Conservation (phyloP, 352 stramenopile species). For the Halophytophthora polymorphica region DNA sequence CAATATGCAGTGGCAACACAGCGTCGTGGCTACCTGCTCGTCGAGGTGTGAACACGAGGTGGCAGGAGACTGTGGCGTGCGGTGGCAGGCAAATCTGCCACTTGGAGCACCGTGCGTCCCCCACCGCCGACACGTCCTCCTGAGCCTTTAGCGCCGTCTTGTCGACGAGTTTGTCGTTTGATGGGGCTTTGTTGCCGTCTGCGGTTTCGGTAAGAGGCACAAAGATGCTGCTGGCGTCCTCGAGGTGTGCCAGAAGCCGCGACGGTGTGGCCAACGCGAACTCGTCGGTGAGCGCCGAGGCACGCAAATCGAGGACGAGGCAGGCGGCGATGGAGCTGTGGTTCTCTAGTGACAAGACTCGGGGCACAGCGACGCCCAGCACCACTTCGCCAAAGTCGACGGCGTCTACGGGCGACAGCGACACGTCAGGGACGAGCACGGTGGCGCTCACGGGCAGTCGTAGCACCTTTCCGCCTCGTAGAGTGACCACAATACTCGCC, state of each 20-base stretch:
- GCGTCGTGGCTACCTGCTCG: constrained; percentile 44
- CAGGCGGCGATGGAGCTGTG: constrained; percentile 70
- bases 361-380: constrained; percentile 65
- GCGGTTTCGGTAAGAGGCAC: constrained; percentile 37
- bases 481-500: constrained; percentile 18
- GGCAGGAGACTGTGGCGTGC: constrained; percentile 60
- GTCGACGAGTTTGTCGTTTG: constrained; percentile 9
- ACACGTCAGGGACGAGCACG: constrained; percentile 81
- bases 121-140: constrained; percentile 1
- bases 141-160: constrained; percentile 3
- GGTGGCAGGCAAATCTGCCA: constrained; percentile 78
- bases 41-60: constrained; percentile 74
- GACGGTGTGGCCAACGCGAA: constrained; percentile 61
- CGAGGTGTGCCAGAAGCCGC: constrained; percentile 46
- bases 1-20: constrained; percentile 73
- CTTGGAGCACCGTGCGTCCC: constrained; percentile 32
- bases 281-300: constrained; percentile 40
- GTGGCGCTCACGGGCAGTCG: constrained; percentile 57
- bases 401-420: constrained; percentile 30
- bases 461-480: constrained; percentile 71
- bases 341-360: constrained; percentile 76
- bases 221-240: constrained; percentile 85
- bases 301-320: constrained; percentile 70
- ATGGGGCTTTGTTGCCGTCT: not conserved
- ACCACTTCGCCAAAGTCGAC: constrained; percentile 85